Evolutionary conservation across 1,284 basidiomycete genomes (phyloP), one percentile per base, ranked within the genome.

Genomic region (Irpex sp.): DNA sequence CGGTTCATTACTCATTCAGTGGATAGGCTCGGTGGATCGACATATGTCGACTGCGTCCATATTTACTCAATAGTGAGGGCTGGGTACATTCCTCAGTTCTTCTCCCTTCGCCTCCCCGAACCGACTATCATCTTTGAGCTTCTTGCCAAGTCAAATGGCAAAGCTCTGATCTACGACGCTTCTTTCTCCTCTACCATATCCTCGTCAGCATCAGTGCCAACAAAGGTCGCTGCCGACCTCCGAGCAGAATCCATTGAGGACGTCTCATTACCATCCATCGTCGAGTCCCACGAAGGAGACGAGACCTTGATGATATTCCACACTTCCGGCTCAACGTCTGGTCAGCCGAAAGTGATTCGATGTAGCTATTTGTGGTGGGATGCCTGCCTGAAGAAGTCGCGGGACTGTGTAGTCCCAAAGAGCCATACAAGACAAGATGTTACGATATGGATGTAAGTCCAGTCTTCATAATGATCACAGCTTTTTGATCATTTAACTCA

Each of bases 301-400:
- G 78, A 81, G 54, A 77, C 77, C 5, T 79, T 82, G 31, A 88
- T 90, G 77, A 78, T 90, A 61, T 89, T 90, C 77, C 88, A 90
- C 71, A 90, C 89, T 15, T 86, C 85, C 61, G 88, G 88, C 15
- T 89, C 88, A 47, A 90, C 89, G 17, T 90, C 88, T 43, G 88
- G 88, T 58, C 85, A 82, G 67, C 88, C 88, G 2, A 91, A 90
- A 69, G 83, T 90, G 35, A 85, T 91, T 0, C 87, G 86, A 8
- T 85, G 85, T 71, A 87, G 74, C 69, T 84, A 83, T 67, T 78
- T 65, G 8, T 75, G 73, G 73, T 73, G 70, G 70, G 69, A 70
- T 46, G 68, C 66, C 57, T 66, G 66, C 36, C 66, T 75, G 37
- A 56, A 60, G 0, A 75, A 75, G 68, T 68, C 68, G 2, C 59